Conservation (phyloP, 2,329 filamentous ascomycete species). For the Aschersonia sp. region DNA sequence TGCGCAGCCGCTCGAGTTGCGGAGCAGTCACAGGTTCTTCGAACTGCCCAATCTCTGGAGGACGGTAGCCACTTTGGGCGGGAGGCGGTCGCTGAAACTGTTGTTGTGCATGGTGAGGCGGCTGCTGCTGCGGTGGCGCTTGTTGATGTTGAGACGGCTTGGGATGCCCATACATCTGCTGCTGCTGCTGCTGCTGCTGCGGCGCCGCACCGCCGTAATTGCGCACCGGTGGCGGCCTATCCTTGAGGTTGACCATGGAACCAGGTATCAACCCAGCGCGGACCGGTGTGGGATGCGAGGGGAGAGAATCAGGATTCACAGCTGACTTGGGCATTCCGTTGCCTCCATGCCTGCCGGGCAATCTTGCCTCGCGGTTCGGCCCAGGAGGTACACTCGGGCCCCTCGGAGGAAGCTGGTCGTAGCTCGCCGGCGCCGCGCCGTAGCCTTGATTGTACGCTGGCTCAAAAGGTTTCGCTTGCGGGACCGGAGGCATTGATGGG, state of each 20-base stretch:
- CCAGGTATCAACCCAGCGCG: slow-evolving; percentile 48
- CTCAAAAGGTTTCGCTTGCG: slow-evolving; percentile 15
- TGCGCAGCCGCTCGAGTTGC: slow-evolving; percentile 64
- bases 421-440: slow-evolving; percentile 9
- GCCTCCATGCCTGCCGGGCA: slow-evolving; percentile 4
- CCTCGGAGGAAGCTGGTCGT: slow-evolving; percentile 13
- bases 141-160: slow-evolving; percentile 13
- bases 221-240: slow-evolving; percentile 43
- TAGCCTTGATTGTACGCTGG: slow-evolving; percentile 11
- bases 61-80: neutral
- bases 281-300: slow-evolving; percentile 47
- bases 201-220: slow-evolving; percentile 37
- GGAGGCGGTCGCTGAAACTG: slow-evolving; percentile 1
- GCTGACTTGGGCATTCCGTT: slow-evolving; percentile 15
- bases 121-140: slow-evolving; percentile 10
- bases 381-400: slow-evolving; percentile 18
- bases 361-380: slow-evolving; percentile 3
- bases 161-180: slow-evolving; percentile 9
- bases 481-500: slow-evolving; percentile 39
- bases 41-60: slow-evolving; percentile 1
- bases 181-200: slow-evolving; percentile 10
- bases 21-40: slow-evolving; percentile 53
- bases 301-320: slow-evolving; percentile 29
- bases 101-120: slow-evolving; percentile 14
- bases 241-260: slow-evolving; percentile 38